Base-by-base conservation (phyloP, 257 asterid species). In the Scutellaria galericulata region DNA sequence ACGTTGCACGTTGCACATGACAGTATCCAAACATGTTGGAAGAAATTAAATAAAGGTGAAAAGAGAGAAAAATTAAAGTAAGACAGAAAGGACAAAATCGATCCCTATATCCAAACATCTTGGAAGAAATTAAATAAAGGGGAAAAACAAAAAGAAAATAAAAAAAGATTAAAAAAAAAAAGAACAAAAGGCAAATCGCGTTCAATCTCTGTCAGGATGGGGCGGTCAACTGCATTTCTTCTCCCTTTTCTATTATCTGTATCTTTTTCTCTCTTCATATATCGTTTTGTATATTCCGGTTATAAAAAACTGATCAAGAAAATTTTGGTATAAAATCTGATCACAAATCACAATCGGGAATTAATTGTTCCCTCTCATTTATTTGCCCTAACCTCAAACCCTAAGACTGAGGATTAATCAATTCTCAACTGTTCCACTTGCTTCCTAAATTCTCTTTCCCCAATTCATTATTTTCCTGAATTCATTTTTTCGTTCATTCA, bases 361-460 rank as follows among this genome's bases (percentile, higher is more conserved):
- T 42, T 37, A 57, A 64, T 75, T 62, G 42, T 59, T 14, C 57
- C 65, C 72, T 63, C 52, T 24, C 51, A 41, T 39, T 60, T 45
- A 13, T 64, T n/a, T 41, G 37, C 63, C 54, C 24, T 51, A 0
- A 65, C 75, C 77, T 75, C 75, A 79, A 79, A 70, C 77, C 73
- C 83, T 52, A 39, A 40, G 44, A 75, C 68, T 75, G 18, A 54
- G 78, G 71, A 71, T 79, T 65, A 14, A 75, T 75, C 68, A 69
- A 51, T 64, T 76, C 75, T 65, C 59, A 65, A 71, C 80, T 79
- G 24, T 59, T 68, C 72, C 75, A 77, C 80, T 79, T 73, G 80
- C 75, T 74, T 14, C 72, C 71, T 60, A 39, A 65, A 68, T 73
- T 78, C 80, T 57, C 70, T 13, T 58, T 63, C 64, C 54, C 47